These are phyloP conservation scores for Diaporthe ampelina DNA, from an alignment of 2,329 filamentous ascomycete genomes.

Conservation along the genomic window DNA sequence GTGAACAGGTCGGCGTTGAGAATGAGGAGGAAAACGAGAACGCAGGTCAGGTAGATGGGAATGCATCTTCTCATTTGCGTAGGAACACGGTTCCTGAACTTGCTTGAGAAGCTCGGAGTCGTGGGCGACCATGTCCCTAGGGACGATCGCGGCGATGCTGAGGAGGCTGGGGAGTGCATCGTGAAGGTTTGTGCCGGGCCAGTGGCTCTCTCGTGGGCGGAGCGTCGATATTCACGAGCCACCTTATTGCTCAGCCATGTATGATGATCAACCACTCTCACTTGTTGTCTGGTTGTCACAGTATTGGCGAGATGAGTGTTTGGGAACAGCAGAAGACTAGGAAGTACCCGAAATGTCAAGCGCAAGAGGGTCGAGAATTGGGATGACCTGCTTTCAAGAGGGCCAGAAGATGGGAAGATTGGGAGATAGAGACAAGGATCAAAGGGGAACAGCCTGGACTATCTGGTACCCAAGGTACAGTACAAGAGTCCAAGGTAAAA, in stretches of 20 bases:
- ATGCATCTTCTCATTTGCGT: constrained; percentile 59
- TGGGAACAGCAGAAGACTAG: constrained; percentile 1
- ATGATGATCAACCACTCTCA: constrained; percentile 10
- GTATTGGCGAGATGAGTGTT: neutral
- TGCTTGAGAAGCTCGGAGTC: constrained; percentile 44
- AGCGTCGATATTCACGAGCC: constrained; percentile 4
- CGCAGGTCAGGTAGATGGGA: constrained; percentile 59
- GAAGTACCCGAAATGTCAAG: constrained; percentile 17
- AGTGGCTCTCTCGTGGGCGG: constrained; percentile 33
- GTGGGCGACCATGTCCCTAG: constrained; percentile 45
- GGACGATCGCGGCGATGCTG: constrained; percentile 39
- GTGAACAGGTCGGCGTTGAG: constrained; percentile 59
- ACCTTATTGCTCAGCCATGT: neutral
- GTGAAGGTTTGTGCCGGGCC: constrained; percentile 23
- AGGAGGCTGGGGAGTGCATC: constrained; percentile 39
- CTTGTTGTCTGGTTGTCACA: constrained; percentile 1
- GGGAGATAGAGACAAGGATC: constrained; percentile 29
- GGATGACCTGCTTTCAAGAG: constrained; percentile 34
- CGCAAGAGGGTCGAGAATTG: constrained; percentile 13
- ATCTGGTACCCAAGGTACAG: constrained; percentile 28
- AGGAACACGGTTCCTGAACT: constrained; percentile 49
- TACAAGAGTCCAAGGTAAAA: constrained; percentile 29
- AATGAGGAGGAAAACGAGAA: constrained; percentile 61
- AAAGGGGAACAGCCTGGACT: constrained; percentile 2
- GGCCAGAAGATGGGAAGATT: constrained; percentile 14